phyloP scores from a whole-genome alignment of 2,329 filamentous ascomycete genomes.

The Neofusicoccum parvum region DNA sequence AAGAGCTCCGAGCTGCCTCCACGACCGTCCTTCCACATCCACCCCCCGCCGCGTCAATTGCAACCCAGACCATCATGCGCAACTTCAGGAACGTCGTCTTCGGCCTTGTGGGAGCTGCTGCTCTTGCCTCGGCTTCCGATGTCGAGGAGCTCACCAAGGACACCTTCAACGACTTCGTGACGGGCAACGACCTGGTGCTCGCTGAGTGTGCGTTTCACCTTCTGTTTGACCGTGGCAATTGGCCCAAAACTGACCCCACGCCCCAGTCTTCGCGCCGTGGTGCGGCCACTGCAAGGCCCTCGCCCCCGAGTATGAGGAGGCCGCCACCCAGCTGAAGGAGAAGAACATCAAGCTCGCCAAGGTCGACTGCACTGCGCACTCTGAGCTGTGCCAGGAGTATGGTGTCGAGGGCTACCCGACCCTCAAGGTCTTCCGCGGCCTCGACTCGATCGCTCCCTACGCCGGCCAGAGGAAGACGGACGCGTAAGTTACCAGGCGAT shows the following conservation, averaged over 20 bases:
- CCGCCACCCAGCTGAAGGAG: conserved; percentile 80
- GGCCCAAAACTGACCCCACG: conserved; percentile 41
- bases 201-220: conserved; percentile 75
- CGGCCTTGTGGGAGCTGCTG: conserved; percentile 55
- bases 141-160: conserved; percentile 83
- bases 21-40: background rate
- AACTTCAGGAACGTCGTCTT: conserved; percentile 30
- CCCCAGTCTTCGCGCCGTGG: conserved; percentile 87
- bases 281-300: conserved; percentile 99
- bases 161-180: conserved; percentile 84
- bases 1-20: conserved; percentile 14
- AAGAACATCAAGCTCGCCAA: conserved; percentile 85
- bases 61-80: conserved; percentile 23
- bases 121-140: conserved; percentile 70
- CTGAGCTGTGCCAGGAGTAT: conserved; percentile 84
- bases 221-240: background rate
- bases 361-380: conserved; percentile 93
- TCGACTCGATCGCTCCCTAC: conserved; percentile 80
- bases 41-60: conserved; percentile 7
- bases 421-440: conserved; percentile 96
- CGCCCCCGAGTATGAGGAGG: conserved; percentile 87
- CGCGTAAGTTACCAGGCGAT: conserved; percentile 48
- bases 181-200: conserved; percentile 83
- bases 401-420: conserved; percentile 98
- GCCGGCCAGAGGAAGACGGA: conserved; percentile 85